Conservation (phyloP, 1,284 basidiomycete genomes). For the Flammula alnicola region DNA sequence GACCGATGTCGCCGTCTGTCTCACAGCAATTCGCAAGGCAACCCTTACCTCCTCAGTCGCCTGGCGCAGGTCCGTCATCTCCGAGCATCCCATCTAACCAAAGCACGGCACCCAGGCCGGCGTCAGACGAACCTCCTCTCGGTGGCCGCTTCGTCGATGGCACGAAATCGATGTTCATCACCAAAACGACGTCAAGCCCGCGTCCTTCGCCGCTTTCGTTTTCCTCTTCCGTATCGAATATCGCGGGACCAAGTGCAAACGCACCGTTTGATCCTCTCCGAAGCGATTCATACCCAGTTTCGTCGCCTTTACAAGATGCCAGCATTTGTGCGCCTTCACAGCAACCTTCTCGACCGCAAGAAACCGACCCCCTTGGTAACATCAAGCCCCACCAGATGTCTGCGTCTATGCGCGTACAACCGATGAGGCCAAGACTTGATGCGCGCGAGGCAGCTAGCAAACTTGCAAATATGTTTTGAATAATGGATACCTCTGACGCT, state of each 20-base stretch:
- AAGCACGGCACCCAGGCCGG: conserved; percentile 29
- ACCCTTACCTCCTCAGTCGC: conserved; percentile 32
- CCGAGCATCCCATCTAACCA: conserved; percentile 25
- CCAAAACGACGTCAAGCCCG: conserved; percentile 41
- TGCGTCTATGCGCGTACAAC: conserved; percentile 67
- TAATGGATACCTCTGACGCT: conserved; percentile 3
- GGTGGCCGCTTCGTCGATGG: conserved; percentile 72
- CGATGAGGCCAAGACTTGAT: conserved; percentile 71
- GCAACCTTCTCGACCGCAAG: conserved; percentile 23
- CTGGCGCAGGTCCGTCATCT: conserved; percentile 56
- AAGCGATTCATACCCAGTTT: conserved; percentile 28
- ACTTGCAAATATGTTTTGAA: conserved; percentile 82
- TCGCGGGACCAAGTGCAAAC: conserved; percentile 22
- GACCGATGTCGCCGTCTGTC: conserved; percentile 29
- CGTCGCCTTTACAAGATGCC: conserved; percentile 30
- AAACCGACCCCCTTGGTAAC: conserved; percentile 68
- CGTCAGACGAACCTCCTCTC: conserved; percentile 51
- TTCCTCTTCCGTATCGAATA: conserved; percentile 34
- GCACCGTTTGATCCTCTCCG: conserved; percentile 36
- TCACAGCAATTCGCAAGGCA: conserved; percentile 22
- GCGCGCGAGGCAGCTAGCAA: conserved; percentile 86
- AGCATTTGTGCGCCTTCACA: conserved; percentile 16
- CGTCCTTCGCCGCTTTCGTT: conserved; percentile 42
- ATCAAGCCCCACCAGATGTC: conserved; percentile 63
- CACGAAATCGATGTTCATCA: conserved; percentile 73